phyloP scores from a whole-genome alignment of 345 rosid genomes.

The Populus tremula region DNA sequence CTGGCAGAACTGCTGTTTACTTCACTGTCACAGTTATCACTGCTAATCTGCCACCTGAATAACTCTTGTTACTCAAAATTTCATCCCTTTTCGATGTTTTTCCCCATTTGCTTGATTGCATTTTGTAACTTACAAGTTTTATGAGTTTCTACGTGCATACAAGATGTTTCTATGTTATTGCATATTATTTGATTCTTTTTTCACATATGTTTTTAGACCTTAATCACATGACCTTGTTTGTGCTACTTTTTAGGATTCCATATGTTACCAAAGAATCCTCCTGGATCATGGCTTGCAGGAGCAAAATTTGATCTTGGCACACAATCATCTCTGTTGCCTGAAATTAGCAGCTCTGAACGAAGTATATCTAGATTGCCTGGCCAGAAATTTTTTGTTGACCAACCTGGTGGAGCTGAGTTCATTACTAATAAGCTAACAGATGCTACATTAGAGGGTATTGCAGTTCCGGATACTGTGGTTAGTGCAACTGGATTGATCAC shows the following conservation, averaged over 20 bases:
- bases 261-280: conserved; percentile 21
- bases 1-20: too few relatives aligned
- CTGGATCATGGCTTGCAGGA: conserved; percentile 29
- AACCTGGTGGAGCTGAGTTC: conserved; percentile 33
- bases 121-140: not conserved
- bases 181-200: not conserved
- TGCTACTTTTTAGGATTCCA: conserved; percentile 36
- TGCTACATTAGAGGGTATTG: conserved; percentile 30
- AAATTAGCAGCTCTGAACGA: conserved; percentile 20
- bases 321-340: conserved; percentile 32
- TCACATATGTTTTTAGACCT: not conserved
- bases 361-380: conserved; percentile 18
- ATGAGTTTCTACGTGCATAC: not conserved
- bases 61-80: not conserved
- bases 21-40: too few relatives aligned
- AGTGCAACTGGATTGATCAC: conserved; percentile 24
- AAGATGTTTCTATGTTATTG: not conserved
- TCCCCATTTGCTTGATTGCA: not conserved
- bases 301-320: conserved; percentile 25
- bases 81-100: not conserved
- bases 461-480: conserved; percentile 17
- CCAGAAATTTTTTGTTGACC: conserved; percentile 27
- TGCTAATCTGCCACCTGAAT: too few relatives aligned
- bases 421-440: conserved; percentile 26
- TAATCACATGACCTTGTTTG: not conserved